Base-by-base conservation (phyloP, 495 filamentous ascomycete species). In the Terfezia boudieri region DNA sequence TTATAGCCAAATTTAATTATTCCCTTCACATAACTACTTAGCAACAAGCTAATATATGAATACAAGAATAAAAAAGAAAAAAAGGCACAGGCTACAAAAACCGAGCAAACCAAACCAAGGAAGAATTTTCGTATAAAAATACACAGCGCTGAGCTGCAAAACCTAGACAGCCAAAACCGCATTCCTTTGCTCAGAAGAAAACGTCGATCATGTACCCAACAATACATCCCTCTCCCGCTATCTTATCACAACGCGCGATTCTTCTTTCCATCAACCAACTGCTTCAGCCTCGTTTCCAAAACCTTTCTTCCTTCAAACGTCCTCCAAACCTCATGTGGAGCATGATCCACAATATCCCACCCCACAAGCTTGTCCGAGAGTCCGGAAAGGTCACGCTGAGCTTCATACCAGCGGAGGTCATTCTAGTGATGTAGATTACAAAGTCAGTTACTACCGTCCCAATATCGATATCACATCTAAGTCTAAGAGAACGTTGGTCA, bases 281-380 rank as follows among this genome's bases (percentile, higher is more conserved):
- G 64, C 36, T 66, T 64, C 59, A 92, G 61, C 55, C 81, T 74
- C 64, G 79, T 78, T 66, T 85, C 82, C 64, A 96, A 77, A 2
- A 80, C 61, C 54, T 71, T 65, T 43, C 82, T 68, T 0, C 90
- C 89, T 57, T 83, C 70, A 1, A 69, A 61, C 6, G 77, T 80
- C 58, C 65, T 68, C 89, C 89, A 98, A 0, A 95, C 80, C 58
- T 84, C 74, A 67, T 93, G 83, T n/a, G 86, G 84, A 9, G 89
- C 86, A 54, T 80, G 71, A 50, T 80, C 73, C 0, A 94, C 86
- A 52, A 92, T 75, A 67, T 94, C 88, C 88, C 88, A 98, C 16
- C 76, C 72, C 36, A 84, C 58, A 37, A 94, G 66, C 12, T 83
- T 85, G 14, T 76, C 70, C 1, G 86, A 94, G 36, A 94, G 68